These are phyloP conservation scores for Adansonia gregorii DNA, from an alignment of 441 rosid genomes.

Conservation along the genomic window DNA sequence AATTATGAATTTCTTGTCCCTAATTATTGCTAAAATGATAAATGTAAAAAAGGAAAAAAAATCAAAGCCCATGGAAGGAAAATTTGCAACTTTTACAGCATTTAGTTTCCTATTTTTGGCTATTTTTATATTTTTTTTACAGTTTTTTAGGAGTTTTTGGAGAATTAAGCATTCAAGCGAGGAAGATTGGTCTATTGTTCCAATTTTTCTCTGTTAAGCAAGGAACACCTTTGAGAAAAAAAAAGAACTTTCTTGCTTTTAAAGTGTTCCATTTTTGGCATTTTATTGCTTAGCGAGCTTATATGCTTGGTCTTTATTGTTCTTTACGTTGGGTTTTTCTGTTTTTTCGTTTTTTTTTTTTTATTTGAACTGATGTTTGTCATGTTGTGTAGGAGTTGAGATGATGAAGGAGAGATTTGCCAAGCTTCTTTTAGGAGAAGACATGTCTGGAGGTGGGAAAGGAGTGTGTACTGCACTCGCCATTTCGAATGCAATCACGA, in stretches of 20 bases:
- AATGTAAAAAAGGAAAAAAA: neutral
- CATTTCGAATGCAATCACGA: conserved; percentile 92
- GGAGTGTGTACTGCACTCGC: conserved; percentile 98
- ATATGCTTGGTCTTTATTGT: neutral
- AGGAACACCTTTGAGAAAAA: too few relatives aligned
- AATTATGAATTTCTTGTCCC: neutral
- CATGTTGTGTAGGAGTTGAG: conserved; percentile 60
- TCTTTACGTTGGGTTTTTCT: neutral
- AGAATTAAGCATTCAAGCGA: neutral
- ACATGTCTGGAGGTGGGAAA: conserved; percentile 98
- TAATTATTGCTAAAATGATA: neutral
- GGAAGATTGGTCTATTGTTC: neutral
- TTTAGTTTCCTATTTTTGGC: neutral
- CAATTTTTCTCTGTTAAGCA: neutral
- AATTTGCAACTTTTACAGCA: neutral
- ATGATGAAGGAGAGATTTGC: conserved; percentile 99
- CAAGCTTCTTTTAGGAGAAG: conserved; percentile 93
- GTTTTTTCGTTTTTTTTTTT: neutral
- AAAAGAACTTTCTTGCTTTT: neutral
- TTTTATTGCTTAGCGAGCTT: neutral
- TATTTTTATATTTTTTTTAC: neutral
- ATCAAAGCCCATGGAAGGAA: neutral
- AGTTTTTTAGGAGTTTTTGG: neutral
- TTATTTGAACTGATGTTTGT: neutral
- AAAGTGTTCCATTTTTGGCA: neutral